Base-by-base conservation (phyloP, 768 basidiomycete genomes). In the button mushroom (Agaricus bisporus) region DNA sequence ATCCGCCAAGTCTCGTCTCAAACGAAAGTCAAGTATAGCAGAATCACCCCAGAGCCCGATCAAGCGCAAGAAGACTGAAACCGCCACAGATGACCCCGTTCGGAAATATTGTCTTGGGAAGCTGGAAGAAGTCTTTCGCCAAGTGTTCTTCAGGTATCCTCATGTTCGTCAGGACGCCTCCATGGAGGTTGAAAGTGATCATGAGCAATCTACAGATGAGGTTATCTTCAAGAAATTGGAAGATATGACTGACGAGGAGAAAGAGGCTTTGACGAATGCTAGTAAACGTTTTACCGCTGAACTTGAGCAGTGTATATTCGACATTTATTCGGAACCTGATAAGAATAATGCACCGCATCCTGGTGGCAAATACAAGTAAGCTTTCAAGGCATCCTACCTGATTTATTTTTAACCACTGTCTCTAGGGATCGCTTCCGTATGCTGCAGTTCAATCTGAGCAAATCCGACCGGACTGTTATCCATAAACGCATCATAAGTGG, bases 401-500 rank as follows among this genome's bases (percentile, higher is more conserved):
- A 46, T 28, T 43, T 36, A 37, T 38, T 36, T 2, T 14, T 49
- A 10, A 39, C 5, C 36, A 1, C 49, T 20, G 14, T 60, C 43
- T 45, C 29, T 56, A 93, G 91, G 75, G 88, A 91, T 70, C 90
- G 91, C 62, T 95, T 93, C 73, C 83, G 92, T 55, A 94, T 86
- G 78, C 77, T 94, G 48, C 82, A 81, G 55, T 95, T 91, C 72
- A 95, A 95, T 70, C 71, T 95, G 63, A 87, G 78, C 73, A 84
- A 93, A 70, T 71, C 74, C 63, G 91, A 94, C 62, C 87, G 91
- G 63, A 79, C 83, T 54, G 74, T 77, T 56, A 80, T 95, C 59
- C 90, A 93, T 67, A 81, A 78, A 62, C 83, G 87, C 59, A 90
- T 95, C 63, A 83, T 82, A 32, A 80, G 78, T 18, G 76, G 76